Evolutionary conservation across 306 rosid species (phyloP), one percentile per base, ranked within the genome.

Genomic region (barrel medic (Medicago truncatula)): DNA sequence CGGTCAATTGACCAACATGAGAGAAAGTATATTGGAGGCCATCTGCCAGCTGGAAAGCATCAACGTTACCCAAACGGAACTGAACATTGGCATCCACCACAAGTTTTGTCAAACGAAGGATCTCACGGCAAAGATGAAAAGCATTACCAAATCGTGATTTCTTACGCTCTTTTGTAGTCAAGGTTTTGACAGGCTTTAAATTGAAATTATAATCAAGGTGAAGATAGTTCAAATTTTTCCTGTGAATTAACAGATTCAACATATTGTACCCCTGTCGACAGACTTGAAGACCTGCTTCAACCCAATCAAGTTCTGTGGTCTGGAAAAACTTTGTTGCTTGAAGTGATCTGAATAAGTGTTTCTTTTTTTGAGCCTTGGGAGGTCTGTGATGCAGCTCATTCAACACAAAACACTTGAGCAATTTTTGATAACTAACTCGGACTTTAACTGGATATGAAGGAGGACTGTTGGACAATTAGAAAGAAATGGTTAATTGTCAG

Each of bases 261-360:
- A 95, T 95, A 89, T 95, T 95, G 80, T 95, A 90, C 17, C 97
- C 99, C 90, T 95, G 99, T 90, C 90, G 90, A 73, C 99, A 95
- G 79, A 95, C 99, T 92, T 95, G 97, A 79, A 95, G 96, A 75
- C 99, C 99, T 20, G 91, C 99, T 85, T 95, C 99, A 67, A 89
- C 99, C 99, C 99, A 95, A 85, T 95, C 99, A 23, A 95, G 97
- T 71, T 95, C 99, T 1, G 99, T 95, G 41, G 99, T 95, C 84
- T 95, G 99, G 90, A 95, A 95, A 76, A 95, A 95, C 80, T 95
- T 95, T 21, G 99, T 95, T 75, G 97, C 97, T 86, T 95, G 99
- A 43, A 95, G 97, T 50, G 99, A 95, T 36, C 93, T 84, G 65
- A 95, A 95, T 54, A 95, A 81, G 76, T 95, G 99, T 86, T 95